A percentile compares a stretch with the other conserved stretches of the same genome.
phyloP scores from a whole-genome alignment of 371 early-diverging fungal species.

The Catenaria anguillulae region DNA sequence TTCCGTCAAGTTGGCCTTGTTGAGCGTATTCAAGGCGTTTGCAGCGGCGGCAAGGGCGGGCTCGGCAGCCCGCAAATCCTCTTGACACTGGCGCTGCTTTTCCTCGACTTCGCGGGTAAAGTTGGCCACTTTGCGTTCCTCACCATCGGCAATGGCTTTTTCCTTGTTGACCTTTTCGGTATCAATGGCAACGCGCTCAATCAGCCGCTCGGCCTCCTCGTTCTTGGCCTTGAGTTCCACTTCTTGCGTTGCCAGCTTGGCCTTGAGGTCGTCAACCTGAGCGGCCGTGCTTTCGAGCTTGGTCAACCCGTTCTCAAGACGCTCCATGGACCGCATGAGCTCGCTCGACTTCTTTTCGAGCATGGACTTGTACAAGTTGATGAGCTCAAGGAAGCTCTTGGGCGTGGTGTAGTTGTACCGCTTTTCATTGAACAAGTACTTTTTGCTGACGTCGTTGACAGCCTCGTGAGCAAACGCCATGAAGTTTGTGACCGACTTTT shows the following conservation, averaged over 20 bases:
- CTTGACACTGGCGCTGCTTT: conserved; percentile 32
- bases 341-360: conserved; percentile 35
- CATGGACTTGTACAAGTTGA: conserved; percentile 41
- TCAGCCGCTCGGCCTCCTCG: conserved; percentile 39
- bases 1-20: conserved; percentile 50
- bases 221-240: conserved; percentile 44
- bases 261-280: conserved; percentile 44
- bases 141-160: conserved; percentile 46
- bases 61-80: conserved; percentile 41
- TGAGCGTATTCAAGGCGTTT: conserved; percentile 37
- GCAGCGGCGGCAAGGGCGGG: conserved; percentile 43
- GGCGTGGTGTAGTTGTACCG: conserved; percentile 48
- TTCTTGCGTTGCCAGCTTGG: conserved; percentile 42
- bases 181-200: conserved; percentile 40
- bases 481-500: conserved; percentile 32
- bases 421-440: conserved; percentile 42
- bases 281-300: conserved; percentile 40
- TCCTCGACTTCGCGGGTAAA: conserved; percentile 42
- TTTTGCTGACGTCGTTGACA: conserved; percentile 37
- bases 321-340: conserved; percentile 39
- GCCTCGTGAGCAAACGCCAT: conserved; percentile 42
- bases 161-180: conserved; percentile 50
- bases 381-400: conserved; percentile 41
- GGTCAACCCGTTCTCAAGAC: conserved; percentile 43
- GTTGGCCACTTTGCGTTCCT: conserved; percentile 38